Evolutionary conservation across 495 filamentous ascomycete species (phyloP), one percentile per base, ranked within the genome.

Genomic region (Penicillium riverlandense): DNA sequence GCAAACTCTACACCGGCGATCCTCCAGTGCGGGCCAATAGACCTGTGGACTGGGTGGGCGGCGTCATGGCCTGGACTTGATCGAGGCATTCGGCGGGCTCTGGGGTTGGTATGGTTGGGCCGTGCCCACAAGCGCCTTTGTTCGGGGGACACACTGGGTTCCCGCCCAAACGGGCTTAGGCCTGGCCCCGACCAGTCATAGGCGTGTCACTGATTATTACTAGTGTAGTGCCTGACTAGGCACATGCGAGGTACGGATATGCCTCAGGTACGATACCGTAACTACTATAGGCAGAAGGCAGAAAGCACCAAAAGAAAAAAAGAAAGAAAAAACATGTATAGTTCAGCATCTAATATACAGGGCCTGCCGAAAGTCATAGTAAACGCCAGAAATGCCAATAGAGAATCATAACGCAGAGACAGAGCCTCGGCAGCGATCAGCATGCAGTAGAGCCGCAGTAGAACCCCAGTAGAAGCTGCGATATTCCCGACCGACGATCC

Each of bases 371-470:
- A 34, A 12, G 7, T 10, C 32, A 34, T 51, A 58, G 55, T 40
- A 57, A 63, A 66, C 63, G 63, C 60, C 63, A 48, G 37, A 58
- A 60, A 66, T 66, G 60, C 62, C 58, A 55, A 35, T 14, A 51
- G 35, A 34, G 40, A 38, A 50, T 45, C 22, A 45, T 12, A 49
- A 35, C 29, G 11, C 41, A 40, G 44, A 28, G 41, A 32, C 12
- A 36, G 15, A 35, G 29, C 22, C 22, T 33, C 43, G 41, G 32
- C 11, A 27, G 16, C 2, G 13, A 22, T 22, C 22, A 22, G 22
- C 22, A 22, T 22, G 22, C 22, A 22, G 22, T 22, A 22, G 22
- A 6, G 22, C 22, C 22, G 22, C 22, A 22, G 22, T 22, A 22
- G 22, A 22, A 3, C 22, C 22, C 22, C 22, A 22, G 22, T 22